phyloP scores from a whole-genome alignment of 2,329 filamentous ascomycete genomes.

The Dactylellina drechsleri region DNA sequence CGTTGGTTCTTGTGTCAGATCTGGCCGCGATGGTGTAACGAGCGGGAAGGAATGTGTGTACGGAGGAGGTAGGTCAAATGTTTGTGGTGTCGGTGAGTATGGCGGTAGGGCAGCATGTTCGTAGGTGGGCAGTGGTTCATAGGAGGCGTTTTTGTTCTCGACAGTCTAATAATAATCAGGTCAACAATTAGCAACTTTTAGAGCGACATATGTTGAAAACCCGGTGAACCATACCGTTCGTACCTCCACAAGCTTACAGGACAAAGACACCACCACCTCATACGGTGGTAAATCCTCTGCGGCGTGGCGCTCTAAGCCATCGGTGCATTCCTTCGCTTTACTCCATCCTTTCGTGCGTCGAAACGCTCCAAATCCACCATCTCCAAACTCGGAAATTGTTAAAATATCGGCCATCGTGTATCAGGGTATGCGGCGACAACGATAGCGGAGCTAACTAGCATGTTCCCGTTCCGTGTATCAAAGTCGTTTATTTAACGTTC shows the following conservation, averaged over 20 bases:
- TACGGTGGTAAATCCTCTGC: slow-evolving; percentile 41
- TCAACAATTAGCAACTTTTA: slow-evolving; percentile 17
- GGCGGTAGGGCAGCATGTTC: slow-evolving; percentile 19
- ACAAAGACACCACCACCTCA: slow-evolving; percentile 19
- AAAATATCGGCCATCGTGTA: slow-evolving; percentile 54
- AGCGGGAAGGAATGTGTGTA: slow-evolving; percentile 30
- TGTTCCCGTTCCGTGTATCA: slow-evolving; percentile 32
- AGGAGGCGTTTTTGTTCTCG: neutral
- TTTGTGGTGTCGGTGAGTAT: slow-evolving; percentile 10
- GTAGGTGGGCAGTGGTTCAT: slow-evolving; percentile 18
- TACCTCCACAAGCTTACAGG: slow-evolving; percentile 26
- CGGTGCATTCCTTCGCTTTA: slow-evolving; percentile 16
- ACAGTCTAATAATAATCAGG: slow-evolving; percentile 12
- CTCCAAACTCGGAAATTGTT: slow-evolving; percentile 26
- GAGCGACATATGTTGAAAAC: neutral
- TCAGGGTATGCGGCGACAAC: slow-evolving; percentile 51
- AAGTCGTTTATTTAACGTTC: slow-evolving; percentile 5
- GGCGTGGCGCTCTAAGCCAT: slow-evolving; percentile 1
- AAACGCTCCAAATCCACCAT: neutral
- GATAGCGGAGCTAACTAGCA: slow-evolving; percentile 42
- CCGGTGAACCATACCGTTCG: slow-evolving; percentile 12
- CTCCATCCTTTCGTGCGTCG: neutral
- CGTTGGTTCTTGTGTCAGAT: slow-evolving; percentile 39
- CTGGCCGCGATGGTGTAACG: slow-evolving; percentile 18
- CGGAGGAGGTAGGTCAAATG: slow-evolving; percentile 27